Evolutionary conservation across 2,329 filamentous ascomycete species (phyloP), one percentile per base, ranked within the genome.

Genomic region (Fusarium equiseti): DNA sequence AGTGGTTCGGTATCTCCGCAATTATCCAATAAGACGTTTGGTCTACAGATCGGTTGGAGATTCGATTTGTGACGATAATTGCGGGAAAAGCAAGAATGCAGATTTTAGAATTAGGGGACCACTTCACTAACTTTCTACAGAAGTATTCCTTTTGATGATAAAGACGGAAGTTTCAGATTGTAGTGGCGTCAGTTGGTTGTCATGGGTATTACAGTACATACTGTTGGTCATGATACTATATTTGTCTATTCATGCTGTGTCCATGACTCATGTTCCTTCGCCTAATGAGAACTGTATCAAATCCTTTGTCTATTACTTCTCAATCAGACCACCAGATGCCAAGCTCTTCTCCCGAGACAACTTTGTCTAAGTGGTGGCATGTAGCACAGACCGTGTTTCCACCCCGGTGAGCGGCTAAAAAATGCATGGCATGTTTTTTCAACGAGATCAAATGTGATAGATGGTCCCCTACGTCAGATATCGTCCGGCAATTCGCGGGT

Each of bases 1-100:
- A 68, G 66, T 70, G 67, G 67, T 58, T 70, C 67, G 52, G 56
- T 67, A 70, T 26, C 45, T 61, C 58, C n/a, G 13, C 53, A 56
- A 52, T 55, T 45, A 20, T 13, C 42, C 52, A 55, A 51, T 40
- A 42, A 18, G 24, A 20, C 48, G 10, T 22, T 18, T 24, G 9
- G 22, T 26, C 8, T 29, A 29, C 10, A 59, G 58, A 59, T 50
- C 32, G 46, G 4, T 6, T 29, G 7, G 46, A 51, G 40, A 11
- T 15, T 49, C 22, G 45, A 66, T 24, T 50, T 54, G 10, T 66
- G 54, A 50, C 44, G 27, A 66, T 53, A 49, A 26, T 38, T 35
- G 32, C 63, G 48, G 62, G 26, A 66, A 59, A 66, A 66, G 63
- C 63, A 66, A 66, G 18, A 32, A n/a, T 24, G 27, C 26, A 27